A percentile compares a stretch with the other conserved stretches of the same genome.
These are phyloP conservation scores for Penicillium cosmopolitanum DNA, from an alignment of 495 filamentous ascomycete species.

Conservation along the genomic window DNA sequence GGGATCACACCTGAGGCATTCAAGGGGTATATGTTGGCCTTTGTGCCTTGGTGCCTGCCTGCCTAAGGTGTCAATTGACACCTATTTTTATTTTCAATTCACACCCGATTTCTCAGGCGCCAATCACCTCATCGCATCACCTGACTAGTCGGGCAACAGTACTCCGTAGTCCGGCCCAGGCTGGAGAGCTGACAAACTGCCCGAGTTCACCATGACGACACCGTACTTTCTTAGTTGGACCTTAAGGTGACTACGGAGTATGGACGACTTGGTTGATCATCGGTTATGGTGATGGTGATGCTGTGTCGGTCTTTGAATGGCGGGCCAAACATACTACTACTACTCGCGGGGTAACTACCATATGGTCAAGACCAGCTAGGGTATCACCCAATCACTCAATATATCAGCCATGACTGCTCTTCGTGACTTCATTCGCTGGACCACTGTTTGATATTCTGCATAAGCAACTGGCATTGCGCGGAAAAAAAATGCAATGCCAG, in stretches of 20 bases:
- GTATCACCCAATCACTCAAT: too few species aligned
- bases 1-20: neutral
- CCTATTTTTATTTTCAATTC: neutral
- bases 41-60: neutral
- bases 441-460: too few species aligned
- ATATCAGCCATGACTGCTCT: too few species aligned
- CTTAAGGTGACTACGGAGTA: constrained; percentile 14
- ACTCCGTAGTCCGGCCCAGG: constrained; percentile 34
- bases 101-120: constrained; percentile 3
- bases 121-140: constrained; percentile 18
- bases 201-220: constrained; percentile 28
- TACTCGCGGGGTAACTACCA: too few species aligned
- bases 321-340: too few species aligned
- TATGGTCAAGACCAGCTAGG: too few species aligned
- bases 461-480: too few species aligned
- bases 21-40: neutral
- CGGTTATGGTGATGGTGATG: too few species aligned
- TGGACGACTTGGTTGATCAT: neutral
- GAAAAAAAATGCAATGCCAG: too few species aligned
- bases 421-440: too few species aligned
- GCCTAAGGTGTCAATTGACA: neutral
- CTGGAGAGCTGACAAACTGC: constrained; percentile 27
- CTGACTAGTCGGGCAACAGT: constrained; percentile 41
- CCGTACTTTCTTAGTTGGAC: constrained; percentile 7
- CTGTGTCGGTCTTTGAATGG: neutral